Base-by-base conservation (phyloP, 2,329 filamentous ascomycete species). In the Pseudopyricularia javanii region DNA sequence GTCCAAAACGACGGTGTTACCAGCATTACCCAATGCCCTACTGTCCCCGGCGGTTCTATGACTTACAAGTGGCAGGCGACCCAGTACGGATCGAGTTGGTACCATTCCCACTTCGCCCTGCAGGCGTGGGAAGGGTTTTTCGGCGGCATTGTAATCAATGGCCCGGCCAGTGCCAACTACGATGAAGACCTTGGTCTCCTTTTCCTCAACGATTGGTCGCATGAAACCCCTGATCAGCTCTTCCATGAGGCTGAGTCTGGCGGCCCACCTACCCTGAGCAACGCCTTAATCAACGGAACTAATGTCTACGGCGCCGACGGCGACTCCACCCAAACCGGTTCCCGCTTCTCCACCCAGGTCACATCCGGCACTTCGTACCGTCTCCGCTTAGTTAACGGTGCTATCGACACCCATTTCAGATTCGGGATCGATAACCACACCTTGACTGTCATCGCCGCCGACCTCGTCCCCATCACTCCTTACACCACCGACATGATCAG, bases 11-110 rank as follows among this genome's bases (percentile, higher is more conserved):
- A 68, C 33, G 65, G 65, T 14, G 65, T 65, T 24, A 62, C 62
- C 28, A 63, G 63, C 28, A 56, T 66, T 17, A 67, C 64, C 0
- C 75, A 82, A 60, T 82, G 79, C 59, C 77, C 78, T 2, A 75
- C 79, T 52, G 66, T 74, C 14, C 74, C 75, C 0, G 72, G 71
- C 24, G 59, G 68, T 15, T 64, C 60, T 7, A 61, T 62, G 28
- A 66, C 63, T 0, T 70, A 71, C 58, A 63, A 58, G 14, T 70
- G 63, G 54, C 60, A 54, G 5, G 63, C 63, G 3, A 59, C 59
- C 4, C 66, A 70, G 53, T 71, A 70, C 51, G 68, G 68, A 20
- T 63, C 63, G 7, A 59, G 58, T 3, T 69, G 68, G 68, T 70
- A 70, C 50, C 68, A 70, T 47, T 64, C 61, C 1, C 67, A 70